These are phyloP conservation scores for Cymbopogon flexuosus DNA, from an alignment of 202 grass and related monocot species.

Conservation along the genomic window DNA sequence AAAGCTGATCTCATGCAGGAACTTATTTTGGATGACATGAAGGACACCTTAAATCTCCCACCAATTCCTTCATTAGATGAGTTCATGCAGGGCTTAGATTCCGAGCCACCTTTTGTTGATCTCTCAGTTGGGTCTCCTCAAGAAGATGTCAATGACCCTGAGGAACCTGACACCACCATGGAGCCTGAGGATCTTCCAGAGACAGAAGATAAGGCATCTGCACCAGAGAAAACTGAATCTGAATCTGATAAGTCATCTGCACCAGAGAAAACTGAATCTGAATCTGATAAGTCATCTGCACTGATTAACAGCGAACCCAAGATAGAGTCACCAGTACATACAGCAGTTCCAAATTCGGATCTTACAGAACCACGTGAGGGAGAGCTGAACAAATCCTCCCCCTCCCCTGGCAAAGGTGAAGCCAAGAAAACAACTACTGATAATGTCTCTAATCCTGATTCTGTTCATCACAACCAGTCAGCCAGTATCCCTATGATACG, in stretches of 20 bases:
- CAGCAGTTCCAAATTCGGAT: slow-evolving; percentile 24
- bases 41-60: slow-evolving; percentile 62
- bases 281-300: slow-evolving; percentile 34
- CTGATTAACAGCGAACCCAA: slow-evolving; percentile 36
- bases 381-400: slow-evolving; percentile 30
- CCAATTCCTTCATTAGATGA: slow-evolving; percentile 87
- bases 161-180: slow-evolving; percentile 33
- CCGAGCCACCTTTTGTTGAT: slow-evolving; percentile 89
- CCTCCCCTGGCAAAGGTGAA: slow-evolving; percentile 29
- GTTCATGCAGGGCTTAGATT: slow-evolving; percentile 92
- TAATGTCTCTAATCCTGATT: slow-evolving; percentile 40
- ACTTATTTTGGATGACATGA: slow-evolving; percentile 86
- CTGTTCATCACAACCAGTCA: background rate
- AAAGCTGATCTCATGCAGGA: slow-evolving; percentile 90
- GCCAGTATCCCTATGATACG: slow-evolving; percentile 33
- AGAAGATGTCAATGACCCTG: slow-evolving; percentile 32
- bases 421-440: slow-evolving; percentile 29
- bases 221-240: slow-evolving; percentile 28
- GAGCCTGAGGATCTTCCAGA: slow-evolving; percentile 40
- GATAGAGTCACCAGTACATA: slow-evolving; percentile 39
- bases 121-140: slow-evolving; percentile 49
- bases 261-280: slow-evolving; percentile 28
- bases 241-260: slow-evolving; percentile 34
- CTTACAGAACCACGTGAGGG: background rate
- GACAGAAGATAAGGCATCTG: slow-evolving; percentile 34